Evolutionary conservation across 495 filamentous ascomycete genomes (phyloP), one percentile per base, ranked within the genome.

Genomic region (Eremomyces bilateralis): DNA sequence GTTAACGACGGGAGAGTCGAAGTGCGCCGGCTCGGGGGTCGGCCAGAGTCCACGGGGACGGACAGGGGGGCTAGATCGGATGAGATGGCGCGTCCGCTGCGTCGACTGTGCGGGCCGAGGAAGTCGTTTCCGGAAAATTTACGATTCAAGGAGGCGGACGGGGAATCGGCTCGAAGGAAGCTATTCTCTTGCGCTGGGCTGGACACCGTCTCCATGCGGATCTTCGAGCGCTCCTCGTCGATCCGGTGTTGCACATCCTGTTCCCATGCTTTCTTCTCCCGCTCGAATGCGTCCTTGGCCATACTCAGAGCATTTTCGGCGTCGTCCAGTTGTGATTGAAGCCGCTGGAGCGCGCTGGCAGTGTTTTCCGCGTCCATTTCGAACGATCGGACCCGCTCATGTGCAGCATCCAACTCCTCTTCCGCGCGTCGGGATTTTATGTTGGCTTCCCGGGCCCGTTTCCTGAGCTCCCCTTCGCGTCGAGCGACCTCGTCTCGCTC

Each of bases 401-500:
- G 70, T 16, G 71, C 58, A 36, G 62, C 65, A 45, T 93, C 84
- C 10, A 91, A 56, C 31, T 93, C 80, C 41, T 92, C 78, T 45
- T 94, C 84, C 8, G 75, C 53, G 24, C 68, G 68, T 51, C 79
- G 81, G 3, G 64, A 64, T 46, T 78, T 85, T 12, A 67, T 57
- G 35, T 74, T 77, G 43, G 71, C 60, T 48, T 95, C 88, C 31
- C 90, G 67, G 35, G 82, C 74, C 57, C 88, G 93, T 44, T 71
- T 70, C 38, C 90, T 61, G 45, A 84, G 62, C 15, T 95, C 90
- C 3, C 63, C 69, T 56, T 99, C 90, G 39, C 76, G 73, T 41
- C 73, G 72, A n/a, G 68, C 55, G 18, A 75, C 60, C 40, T 95
- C 85, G 46, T 95, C 85, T 29, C 83, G 61, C 46, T 99, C 90